Evolutionary conservation across 164 flowering plant species (phyloP).

Genomic region (Cinnamomum micranthum): DNA sequence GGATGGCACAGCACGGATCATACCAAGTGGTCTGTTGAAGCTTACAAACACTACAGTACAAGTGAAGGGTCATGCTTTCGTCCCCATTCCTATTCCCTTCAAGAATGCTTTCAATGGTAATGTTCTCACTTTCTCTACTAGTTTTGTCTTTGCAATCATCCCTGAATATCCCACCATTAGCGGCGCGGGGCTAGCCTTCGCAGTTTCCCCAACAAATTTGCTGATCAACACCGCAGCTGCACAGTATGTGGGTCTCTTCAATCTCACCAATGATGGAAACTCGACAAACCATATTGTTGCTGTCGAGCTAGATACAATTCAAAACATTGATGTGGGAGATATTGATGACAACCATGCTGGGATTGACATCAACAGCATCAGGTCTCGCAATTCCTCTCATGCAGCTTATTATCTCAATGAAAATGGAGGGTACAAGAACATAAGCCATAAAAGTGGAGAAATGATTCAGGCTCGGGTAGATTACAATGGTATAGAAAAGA

Average conservation of each 20-base stretch:
- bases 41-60: slow-evolving; percentile 3
- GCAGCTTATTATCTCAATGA: slow-evolving; percentile 15
- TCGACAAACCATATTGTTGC: slow-evolving; percentile 14
- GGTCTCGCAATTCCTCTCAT: slow-evolving; percentile 6
- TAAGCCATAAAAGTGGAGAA: slow-evolving; percentile 18
- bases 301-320: slow-evolving; percentile 22
- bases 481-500: slow-evolving; percentile 11
- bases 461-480: slow-evolving; percentile 28
- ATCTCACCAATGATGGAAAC: slow-evolving; percentile 10
- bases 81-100: slow-evolving; percentile 13
- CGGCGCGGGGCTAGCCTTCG: slow-evolving; percentile 27
- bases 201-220: slow-evolving; percentile 12
- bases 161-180: background rate
- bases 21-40: slow-evolving; percentile 5
- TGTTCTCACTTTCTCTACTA: slow-evolving; percentile 26
- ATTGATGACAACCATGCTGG: slow-evolving; percentile 24
- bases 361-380: slow-evolving; percentile 18
- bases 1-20: slow-evolving; percentile 10
- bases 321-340: slow-evolving; percentile 6
- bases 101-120: slow-evolving; percentile 5
- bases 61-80: slow-evolving; percentile 13
- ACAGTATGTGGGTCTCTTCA: slow-evolving; percentile 25
- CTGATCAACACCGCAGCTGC: slow-evolving; percentile 7
- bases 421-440: slow-evolving; percentile 1
- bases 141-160: slow-evolving; percentile 27